These are phyloP conservation scores for Suillus paluster DNA, from an alignment of 768 basidiomycete genomes.

Conservation along the genomic window DNA sequence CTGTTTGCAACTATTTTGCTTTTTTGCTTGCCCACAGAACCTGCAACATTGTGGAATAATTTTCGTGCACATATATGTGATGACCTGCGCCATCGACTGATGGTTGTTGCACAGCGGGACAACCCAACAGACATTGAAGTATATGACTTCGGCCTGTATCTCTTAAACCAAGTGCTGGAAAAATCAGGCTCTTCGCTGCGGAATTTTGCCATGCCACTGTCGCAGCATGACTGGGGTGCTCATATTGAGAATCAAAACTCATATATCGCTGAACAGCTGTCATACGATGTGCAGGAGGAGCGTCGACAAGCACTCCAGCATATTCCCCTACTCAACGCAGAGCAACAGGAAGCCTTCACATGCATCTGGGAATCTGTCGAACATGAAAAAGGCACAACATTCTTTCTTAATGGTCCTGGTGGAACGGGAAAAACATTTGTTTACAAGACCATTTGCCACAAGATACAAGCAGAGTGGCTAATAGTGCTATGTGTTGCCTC, in stretches of 20 bases:
- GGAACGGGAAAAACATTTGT: slow-evolving; percentile 53
- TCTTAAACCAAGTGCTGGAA: neutral
- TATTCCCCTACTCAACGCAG: too few relatives aligned
- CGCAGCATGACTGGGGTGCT: neutral
- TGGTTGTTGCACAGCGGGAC: neutral
- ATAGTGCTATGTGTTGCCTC: too few relatives aligned
- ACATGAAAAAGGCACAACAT: slow-evolving; percentile 9
- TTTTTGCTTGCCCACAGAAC: neutral
- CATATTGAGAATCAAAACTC: neutral
- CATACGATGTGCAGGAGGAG: too few relatives aligned
- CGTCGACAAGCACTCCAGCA: too few relatives aligned
- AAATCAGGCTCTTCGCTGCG: neutral
- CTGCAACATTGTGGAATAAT: neutral
- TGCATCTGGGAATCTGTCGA: too few relatives aligned
- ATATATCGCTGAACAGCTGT: neutral
- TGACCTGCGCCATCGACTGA: neutral
- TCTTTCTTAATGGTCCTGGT: slow-evolving; percentile 50
- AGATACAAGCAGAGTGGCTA: neutral
- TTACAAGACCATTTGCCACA: slow-evolving; percentile 39
- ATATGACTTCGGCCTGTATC: neutral
- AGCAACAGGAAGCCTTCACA: too few relatives aligned
- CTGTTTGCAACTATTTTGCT: slow-evolving; percentile 47
- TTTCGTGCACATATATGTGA: neutral
- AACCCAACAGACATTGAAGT: neutral
- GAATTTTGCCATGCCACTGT: neutral